These are phyloP conservation scores for Beta corolliflora DNA, from an alignment of 179 eudicot species.

Conservation along the genomic window DNA sequence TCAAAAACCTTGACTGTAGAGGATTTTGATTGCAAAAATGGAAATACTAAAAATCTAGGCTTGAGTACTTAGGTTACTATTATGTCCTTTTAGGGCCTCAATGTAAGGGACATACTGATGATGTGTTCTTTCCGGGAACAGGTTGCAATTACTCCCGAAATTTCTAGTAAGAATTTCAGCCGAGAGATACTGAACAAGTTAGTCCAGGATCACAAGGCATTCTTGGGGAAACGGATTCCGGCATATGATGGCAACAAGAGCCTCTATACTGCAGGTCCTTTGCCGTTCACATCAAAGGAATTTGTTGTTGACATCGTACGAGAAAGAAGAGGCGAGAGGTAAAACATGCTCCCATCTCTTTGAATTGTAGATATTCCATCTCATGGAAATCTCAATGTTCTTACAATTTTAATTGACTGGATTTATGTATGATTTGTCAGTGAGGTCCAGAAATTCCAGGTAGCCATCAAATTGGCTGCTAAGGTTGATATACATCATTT, in stretches of 20 bases:
- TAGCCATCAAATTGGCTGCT: conserved; percentile 62
- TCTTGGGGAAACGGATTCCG: conserved; percentile 41
- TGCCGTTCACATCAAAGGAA: conserved; percentile 61
- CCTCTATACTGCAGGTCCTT: conserved; percentile 65
- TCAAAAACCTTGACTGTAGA: no score
- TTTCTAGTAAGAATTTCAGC: conserved; percentile 51
- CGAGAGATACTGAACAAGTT: conserved; percentile 50
- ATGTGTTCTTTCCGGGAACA: conserved; percentile 16
- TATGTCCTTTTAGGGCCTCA: no score
- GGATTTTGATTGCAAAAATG: no score
- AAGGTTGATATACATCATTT: conserved; percentile 49
- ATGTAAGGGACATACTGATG: not conserved
- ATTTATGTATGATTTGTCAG: conserved; percentile 33
- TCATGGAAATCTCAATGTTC: not conserved
- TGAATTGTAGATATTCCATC: no score
- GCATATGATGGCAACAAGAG: conserved; percentile 92
- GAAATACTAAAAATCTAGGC: no score
- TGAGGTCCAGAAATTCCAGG: conserved; percentile 49
- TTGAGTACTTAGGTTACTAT: no score
- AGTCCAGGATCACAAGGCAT: conserved; percentile 25
- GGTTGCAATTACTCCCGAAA: conserved; percentile 75
- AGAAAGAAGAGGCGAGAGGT: conserved; percentile 35
- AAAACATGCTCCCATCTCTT: not conserved
- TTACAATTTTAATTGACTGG: not conserved
- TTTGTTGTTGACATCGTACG: conserved; percentile 51